These are phyloP conservation scores for Acanthamoeba culbertsoni DNA, from an alignment of 208 protist species.

Conservation along the genomic window DNA sequence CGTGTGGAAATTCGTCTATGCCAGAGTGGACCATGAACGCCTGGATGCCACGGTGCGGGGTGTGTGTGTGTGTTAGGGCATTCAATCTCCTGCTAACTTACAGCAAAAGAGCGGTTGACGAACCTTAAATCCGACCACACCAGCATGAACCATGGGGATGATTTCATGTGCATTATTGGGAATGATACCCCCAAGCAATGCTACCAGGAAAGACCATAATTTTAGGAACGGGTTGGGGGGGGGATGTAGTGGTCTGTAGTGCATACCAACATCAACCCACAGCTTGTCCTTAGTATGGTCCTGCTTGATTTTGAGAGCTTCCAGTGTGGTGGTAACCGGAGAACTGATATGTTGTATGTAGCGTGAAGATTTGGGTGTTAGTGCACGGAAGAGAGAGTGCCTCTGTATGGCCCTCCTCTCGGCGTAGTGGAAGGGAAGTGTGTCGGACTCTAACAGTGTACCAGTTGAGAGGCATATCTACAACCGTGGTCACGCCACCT, in stretches of 20 bases:
- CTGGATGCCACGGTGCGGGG: not conserved
- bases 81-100: too few species aligned
- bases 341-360: too few species aligned
- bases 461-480: slow-evolving; percentile 76
- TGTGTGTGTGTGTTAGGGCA: not conserved
- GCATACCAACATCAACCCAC: slow-evolving; percentile 70
- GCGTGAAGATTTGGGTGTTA: too few species aligned
- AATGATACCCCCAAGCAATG: slow-evolving; percentile 69
- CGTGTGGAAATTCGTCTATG: slow-evolving; percentile 70
- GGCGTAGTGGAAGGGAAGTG: not conserved
- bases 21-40: slow-evolving; percentile 74
- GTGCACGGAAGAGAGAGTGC: not conserved
- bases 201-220: not conserved
- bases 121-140: slow-evolving; percentile 73
- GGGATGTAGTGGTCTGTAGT: not conserved
- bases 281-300: slow-evolving; percentile 53
- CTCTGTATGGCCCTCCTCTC: not conserved
- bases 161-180: slow-evolving; percentile 64
- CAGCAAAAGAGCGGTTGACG: not conserved
- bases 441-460: not conserved
- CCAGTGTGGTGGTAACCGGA: slow-evolving; percentile 65
- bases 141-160: slow-evolving; percentile 64
- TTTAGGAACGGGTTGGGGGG: not conserved
- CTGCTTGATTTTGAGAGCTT: slow-evolving; percentile 53
- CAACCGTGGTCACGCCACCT: slow-evolving; percentile 74